Evolutionary conservation across 768 basidiomycete species (phyloP), one percentile per base, ranked within the genome.

Genomic region (Calvatia gigantea): DNA sequence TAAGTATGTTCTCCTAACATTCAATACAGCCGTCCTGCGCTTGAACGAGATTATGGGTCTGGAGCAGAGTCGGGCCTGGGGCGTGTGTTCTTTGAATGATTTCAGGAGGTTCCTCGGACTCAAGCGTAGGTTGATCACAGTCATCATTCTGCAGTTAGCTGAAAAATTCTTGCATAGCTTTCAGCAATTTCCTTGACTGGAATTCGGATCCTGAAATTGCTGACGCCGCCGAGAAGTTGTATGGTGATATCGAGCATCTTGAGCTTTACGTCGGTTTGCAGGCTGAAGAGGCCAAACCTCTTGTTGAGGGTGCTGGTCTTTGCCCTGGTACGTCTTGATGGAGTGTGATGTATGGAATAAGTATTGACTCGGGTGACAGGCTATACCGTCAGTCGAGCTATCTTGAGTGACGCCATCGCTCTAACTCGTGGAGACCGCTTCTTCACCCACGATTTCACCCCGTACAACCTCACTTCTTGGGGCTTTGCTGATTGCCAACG

Each of bases 1-100:
- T 32, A 12, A 19, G 14, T 27, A 38, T 33, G 21, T 15, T 11
- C 27, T 41, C 21, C 28, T 39, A 28, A 49, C 33, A 17, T 9
- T n/a, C 52, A 7, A 27, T 57, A 6, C 39, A 78, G 77, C 68
- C n/a, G 68, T 79, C 44, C 88, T 93, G 85, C 83, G 79, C 39
- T 64, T 91, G 23, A 81, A 91, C 58, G 92, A 94, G 65, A 75
- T 92, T 37, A 87, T 94, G 88, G 89, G 89, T 38, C 92, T 94
- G 43, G 83, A 88, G 61, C 77, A 86, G 55, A 87, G 81, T 64
- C 80, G 91, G 28, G 60, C 65, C 19, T 94, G 91, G 91, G 91
- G 90, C 44, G 84, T 86, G 17, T 93, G 91, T 65, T 85, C 87
- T 1, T 66, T 94, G 58, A 94, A 94, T 59, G 91, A 93, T 57